A percentile compares a stretch with the other conserved stretches of the same genome.
Evolutionary conservation across 2,329 filamentous ascomycete genomes (phyloP).

Genomic region (Cladosporium sp.): DNA sequence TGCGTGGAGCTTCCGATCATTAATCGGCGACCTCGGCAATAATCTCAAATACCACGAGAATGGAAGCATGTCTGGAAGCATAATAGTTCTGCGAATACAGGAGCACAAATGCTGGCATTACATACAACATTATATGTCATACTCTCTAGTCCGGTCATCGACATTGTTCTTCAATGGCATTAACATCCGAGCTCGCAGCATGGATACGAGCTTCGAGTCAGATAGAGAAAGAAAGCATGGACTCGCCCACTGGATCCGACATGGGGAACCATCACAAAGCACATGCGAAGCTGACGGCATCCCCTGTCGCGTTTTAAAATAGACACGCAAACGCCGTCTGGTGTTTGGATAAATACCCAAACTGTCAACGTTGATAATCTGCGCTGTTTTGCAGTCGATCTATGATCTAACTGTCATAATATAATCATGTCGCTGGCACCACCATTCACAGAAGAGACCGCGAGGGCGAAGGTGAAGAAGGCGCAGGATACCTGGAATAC

Average conservation of each 20-base stretch:
- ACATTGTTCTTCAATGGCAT: neutral
- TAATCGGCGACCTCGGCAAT: slow-evolving; percentile 10
- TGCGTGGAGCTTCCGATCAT: neutral
- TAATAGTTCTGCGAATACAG: neutral
- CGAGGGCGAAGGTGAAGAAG: slow-evolving; percentile 75
- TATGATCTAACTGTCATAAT: neutral
- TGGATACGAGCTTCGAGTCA: neutral
- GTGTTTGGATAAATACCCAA: neutral
- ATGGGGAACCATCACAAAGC: neutral
- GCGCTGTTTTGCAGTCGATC: neutral
- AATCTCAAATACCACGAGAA: neutral
- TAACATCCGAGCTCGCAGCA: neutral
- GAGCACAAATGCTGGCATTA: neutral
- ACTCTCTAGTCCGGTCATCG: too few relatives aligned
- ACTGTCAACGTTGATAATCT: neutral
- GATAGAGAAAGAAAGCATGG: neutral
- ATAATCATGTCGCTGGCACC: slow-evolving; percentile 55
- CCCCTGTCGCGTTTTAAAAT: neutral
- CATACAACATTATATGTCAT: neutral
- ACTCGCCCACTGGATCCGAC: neutral
- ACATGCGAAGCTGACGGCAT: neutral
- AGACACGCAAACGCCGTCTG: neutral
- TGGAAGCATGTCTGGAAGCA: neutral
- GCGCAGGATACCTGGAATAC: slow-evolving; percentile 85
- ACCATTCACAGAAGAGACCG: slow-evolving; percentile 74